Evolutionary conservation across 2,329 filamentous ascomycete genomes (phyloP), one percentile per base, ranked within the genome.

Genomic region (Colletotrichum agaves): DNA sequence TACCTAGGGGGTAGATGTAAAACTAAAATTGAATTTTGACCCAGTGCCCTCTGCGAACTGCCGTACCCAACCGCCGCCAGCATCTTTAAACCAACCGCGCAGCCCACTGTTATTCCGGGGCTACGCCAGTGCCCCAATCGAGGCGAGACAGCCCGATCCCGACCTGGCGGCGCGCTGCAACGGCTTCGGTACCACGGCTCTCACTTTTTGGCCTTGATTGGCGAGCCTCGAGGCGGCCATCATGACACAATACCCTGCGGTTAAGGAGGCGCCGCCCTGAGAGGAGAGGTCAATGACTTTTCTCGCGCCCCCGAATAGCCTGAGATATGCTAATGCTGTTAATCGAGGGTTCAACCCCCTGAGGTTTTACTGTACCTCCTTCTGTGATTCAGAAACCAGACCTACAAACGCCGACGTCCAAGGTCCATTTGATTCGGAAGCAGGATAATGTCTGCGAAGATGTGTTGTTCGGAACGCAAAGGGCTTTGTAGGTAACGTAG

Each of bases 41-140:
- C n/a, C n/a, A n/a, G n/a, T n/a, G n/a, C n/a, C n/a, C n/a, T n/a
- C n/a, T n/a, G n/a, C n/a, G n/a, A n/a, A n/a, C n/a, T n/a, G n/a
- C n/a, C n/a, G n/a, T n/a, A n/a, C n/a, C 13, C 39, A 13, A 8
- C 17, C 21, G 17, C 31, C 41, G 41, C 5, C 17, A 27, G 31
- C 37, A 55, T 61, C 50, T 63, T 21, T 43, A 62, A 37, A 33
- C 37, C 44, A 52, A 43, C 49, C 50, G 43, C 58, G 49, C 41
- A 23, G 33, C 49, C 33, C 59, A 35, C 59, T 66, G 43, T 63
- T 66, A 63, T 56, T 66, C 19, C 50, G 33, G 59, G 57, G 23
- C 15, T 44, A 35, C 43, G 15, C 43, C 17, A 4, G 23, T 59
- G 27, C 58, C 58, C 63, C 63, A 66, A 41, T 63, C 27, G 41